Evolutionary conservation across 441 rosid species (phyloP), one percentile per base, ranked within the genome.

Genomic region (Arabidopsis lyrata): DNA sequence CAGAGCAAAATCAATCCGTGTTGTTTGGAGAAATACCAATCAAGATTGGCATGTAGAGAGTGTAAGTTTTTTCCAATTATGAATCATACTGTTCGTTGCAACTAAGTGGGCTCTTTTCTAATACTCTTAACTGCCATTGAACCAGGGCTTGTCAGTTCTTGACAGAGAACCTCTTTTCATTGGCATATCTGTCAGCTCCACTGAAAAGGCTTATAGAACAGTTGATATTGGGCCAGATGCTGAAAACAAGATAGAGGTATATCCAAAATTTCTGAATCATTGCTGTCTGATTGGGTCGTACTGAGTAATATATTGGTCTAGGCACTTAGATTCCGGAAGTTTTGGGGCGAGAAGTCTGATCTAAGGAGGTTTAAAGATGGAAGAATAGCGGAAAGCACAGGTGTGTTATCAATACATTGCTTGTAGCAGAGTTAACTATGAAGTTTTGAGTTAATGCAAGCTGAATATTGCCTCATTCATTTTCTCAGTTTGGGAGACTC

Each of bases 171-270:
- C 92, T 58, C 76, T 95, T 80, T 85, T 90, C 55, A 76, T 92
- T 76, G 97, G 96, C 71, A 78, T 95, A 77, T 89, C 89, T 24
- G 47, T 89, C 31, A 89, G 90, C 87, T 85, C 97, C 63, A 62
- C 79, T 39, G 98, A 87, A 65, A 88, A 86, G 72, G 89, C 89
- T 73, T 90, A 82, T 83, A 85, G 96, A 76, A 71, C 83, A 53
- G 93, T 95, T 34, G 97, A 95, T 82, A 86, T 95, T 69, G 97
- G 99, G 71, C 95, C 98, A 29, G 83, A 85, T 82, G 96, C 99
- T 74, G 99, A 91, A 84, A 91, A 87, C 69, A 92, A 89, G 80
- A 88, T 83, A 65, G 96, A 90, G 98, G 99, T 92, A 78, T 18
- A 32, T 36, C 39, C 8, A 27, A 52, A 50, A 35, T 52, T 50